Evolutionary conservation across 2,329 filamentous ascomycete species (phyloP), one percentile per base, ranked within the genome.

Genomic region (Paecilomyces formosus): DNA sequence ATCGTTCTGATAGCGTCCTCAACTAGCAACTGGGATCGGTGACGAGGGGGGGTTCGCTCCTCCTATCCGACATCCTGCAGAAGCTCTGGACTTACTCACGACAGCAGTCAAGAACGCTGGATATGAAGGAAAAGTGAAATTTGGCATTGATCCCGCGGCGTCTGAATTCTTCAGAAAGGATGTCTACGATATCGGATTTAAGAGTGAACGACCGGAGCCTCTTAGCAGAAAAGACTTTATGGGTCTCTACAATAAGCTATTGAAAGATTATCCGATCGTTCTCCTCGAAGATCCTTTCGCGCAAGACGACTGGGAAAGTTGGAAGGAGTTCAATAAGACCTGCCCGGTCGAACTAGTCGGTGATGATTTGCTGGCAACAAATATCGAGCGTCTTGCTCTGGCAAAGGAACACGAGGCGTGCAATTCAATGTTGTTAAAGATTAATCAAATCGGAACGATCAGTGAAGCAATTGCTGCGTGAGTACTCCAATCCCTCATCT

Each of bases 371-470:
- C 66, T 76, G 6, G 73, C 68, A 4, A 77, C 75, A 15, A 77
- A 78, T 61, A 65, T 70, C 15, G 63, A 69, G 24, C 63, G 73
- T 12, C 64, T 77, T 13, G 64, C 68, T 53, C 63, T 66, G 54
- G 75, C 74, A 2, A 57, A 68, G 21, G 64, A 74, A 54, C 72
- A 70, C 60, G 64, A 69, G 50, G 76, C 74, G 12, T 78, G 75
- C 61, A 73, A 78, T 64, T 64, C 70, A 11, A 65, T 78, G 64
- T 60, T 78, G 33, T 63, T 78, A 31, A 78, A 78, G 64, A 66
- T 77, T 54, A 77, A 78, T 61, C 73, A 78, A 63, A 77, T 78
- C 26, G 75, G 76, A 1, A 77, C 71, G 9, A 67, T 78, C 12
- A 73, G 65, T 15, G 75, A 78, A 58, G 68, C 73, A 28, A 73